Percentiles rank a stretch among this genome's conserved stretches.
phyloP scores from a whole-genome alignment of 1,139 yeast genomes.

The Neolecta irregularis region DNA sequence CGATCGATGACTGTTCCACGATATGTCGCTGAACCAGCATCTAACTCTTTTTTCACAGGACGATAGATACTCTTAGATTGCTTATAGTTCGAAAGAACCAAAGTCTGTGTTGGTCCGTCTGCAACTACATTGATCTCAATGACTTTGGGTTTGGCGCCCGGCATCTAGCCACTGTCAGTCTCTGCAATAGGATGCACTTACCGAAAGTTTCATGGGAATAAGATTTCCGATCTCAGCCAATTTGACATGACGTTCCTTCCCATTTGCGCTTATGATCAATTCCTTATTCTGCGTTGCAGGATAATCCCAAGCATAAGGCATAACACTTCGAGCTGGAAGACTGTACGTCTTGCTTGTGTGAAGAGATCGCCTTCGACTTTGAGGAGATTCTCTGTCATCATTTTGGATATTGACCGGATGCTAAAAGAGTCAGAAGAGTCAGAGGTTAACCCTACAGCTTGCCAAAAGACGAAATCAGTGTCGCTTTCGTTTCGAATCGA shows the following conservation, averaged over 20 bases:
- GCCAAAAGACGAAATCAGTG: slow-evolving; percentile 68
- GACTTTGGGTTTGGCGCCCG: slow-evolving; percentile 41
- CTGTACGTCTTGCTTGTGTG: slow-evolving; percentile 30
- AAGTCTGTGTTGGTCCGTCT: slow-evolving; percentile 86
- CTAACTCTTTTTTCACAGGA: slow-evolving; percentile 46
- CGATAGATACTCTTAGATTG: slow-evolving; percentile 24
- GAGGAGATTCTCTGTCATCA: slow-evolving; percentile 8
- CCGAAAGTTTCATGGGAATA: slow-evolving; percentile 53
- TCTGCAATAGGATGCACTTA: slow-evolving; percentile 1
- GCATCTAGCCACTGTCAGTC: slow-evolving; percentile 10
- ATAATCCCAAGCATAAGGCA: slow-evolving; percentile 98
- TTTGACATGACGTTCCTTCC: slow-evolving; percentile 63
- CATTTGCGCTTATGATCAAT: slow-evolving; percentile 49
- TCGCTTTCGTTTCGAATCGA: slow-evolving; percentile 82
- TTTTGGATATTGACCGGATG: slow-evolving; percentile 14
- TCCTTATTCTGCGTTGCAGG: slow-evolving; percentile 85
- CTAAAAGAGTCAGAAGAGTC: slow-evolving; percentile 3
- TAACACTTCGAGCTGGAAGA: slow-evolving; percentile 77
- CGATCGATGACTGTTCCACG: slow-evolving; percentile 20
- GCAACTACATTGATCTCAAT: slow-evolving; percentile 79
- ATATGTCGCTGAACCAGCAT: slow-evolving; percentile 28
- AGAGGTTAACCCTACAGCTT: slow-evolving; percentile 28
- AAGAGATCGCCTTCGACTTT: too few species aligned
- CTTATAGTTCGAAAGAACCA: slow-evolving; percentile 71
- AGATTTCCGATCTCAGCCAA: slow-evolving; percentile 85